Percentiles rank a stretch among this genome's conserved stretches.
These are phyloP conservation scores for Astrothelium macrocarpum DNA, from an alignment of 495 filamentous ascomycete genomes.

Conservation along the genomic window DNA sequence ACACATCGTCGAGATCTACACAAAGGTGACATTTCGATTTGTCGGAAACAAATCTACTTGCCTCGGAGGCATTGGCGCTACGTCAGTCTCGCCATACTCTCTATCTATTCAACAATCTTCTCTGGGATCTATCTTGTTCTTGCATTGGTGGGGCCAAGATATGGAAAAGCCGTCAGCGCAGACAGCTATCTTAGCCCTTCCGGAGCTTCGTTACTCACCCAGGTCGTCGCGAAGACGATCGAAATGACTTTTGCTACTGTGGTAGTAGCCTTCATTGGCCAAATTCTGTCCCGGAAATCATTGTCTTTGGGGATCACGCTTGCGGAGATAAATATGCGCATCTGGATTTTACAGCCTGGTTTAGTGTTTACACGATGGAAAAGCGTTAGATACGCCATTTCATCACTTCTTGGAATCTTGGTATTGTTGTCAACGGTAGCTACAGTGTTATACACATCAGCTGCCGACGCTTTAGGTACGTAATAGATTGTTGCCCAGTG, in stretches of 20 bases:
- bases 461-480: constrained; percentile 54
- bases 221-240: constrained; percentile 63
- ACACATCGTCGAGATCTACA: too few species aligned
- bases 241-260: constrained; percentile 70
- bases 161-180: constrained; percentile 43
- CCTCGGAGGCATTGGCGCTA: constrained; percentile 40
- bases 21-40: too few species aligned
- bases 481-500: background rate
- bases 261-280: constrained; percentile 63
- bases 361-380: constrained; percentile 58
- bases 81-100: constrained; percentile 46
- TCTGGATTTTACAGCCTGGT: constrained; percentile 54
- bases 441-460: constrained; percentile 63
- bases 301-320: constrained; percentile 52
- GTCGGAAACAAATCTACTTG: background rate
- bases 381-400: constrained; percentile 48
- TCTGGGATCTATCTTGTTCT: constrained; percentile 55
- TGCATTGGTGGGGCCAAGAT: constrained; percentile 50
- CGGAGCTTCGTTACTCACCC: constrained; percentile 51
- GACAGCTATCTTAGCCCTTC: constrained; percentile 41
- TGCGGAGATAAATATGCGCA: constrained; percentile 49
- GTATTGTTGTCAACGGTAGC: constrained; percentile 50
- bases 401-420: constrained; percentile 49
- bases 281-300: constrained; percentile 57
- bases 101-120: constrained; percentile 56